phyloP scores from a whole-genome alignment of 306 rosid species.

The Prunus armeniaca region DNA sequence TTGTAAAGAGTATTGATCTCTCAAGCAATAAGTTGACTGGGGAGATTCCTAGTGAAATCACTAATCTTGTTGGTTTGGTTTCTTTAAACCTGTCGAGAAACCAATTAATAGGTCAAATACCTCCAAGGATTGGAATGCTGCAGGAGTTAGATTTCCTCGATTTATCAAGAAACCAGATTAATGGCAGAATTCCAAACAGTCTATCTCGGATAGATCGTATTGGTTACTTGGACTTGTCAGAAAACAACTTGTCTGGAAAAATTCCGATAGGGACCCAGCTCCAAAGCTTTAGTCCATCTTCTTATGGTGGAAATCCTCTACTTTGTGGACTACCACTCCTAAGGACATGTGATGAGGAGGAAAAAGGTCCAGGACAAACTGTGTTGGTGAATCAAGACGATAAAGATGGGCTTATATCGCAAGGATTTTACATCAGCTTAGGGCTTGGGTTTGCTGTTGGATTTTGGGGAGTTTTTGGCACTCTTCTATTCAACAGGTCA shows the following conservation, averaged over 20 bases:
- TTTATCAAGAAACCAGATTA: constrained; percentile 23
- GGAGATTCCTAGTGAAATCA: not conserved
- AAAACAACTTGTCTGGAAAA: constrained; percentile 23
- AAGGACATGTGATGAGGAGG: too few species aligned
- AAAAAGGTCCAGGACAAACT: too few species aligned
- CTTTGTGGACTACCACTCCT: not conserved
- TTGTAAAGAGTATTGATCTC: not conserved
- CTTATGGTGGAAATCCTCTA: not conserved
- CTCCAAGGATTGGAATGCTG: constrained; percentile 13
- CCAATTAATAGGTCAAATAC: constrained; percentile 27
- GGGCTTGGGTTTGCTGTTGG: too few species aligned
- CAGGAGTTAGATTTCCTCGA: not conserved
- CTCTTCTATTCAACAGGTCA: too few species aligned
- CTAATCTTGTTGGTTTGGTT: not conserved
- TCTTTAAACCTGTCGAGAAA: constrained; percentile 14
- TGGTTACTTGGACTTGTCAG: not conserved
- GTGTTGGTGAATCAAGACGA: too few species aligned
- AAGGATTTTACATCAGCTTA: too few species aligned
- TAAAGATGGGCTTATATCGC: too few species aligned
- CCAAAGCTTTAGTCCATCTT: not conserved
- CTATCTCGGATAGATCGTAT: not conserved
- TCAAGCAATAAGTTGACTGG: not conserved
- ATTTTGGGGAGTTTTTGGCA: too few species aligned
- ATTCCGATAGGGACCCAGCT: not conserved
- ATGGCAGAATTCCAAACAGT: constrained; percentile 24